Evolutionary conservation across 1,139 yeast genomes (phyloP).

Genomic region (Pichia sp.): DNA sequence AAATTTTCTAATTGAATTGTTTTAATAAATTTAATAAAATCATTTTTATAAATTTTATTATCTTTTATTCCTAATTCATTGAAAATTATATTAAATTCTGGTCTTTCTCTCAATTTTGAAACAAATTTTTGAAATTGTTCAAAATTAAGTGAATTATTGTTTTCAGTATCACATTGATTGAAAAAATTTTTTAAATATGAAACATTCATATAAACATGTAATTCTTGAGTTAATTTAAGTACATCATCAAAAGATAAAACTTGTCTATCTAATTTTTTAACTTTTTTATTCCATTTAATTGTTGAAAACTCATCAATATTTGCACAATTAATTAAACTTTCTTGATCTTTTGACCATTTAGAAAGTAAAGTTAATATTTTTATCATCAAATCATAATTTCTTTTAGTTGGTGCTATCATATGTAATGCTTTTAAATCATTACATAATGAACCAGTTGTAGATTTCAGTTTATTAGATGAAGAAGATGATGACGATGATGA

Average conservation of each 20-base stretch:
- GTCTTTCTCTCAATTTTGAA: slow-evolving; percentile 42
- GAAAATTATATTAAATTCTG: slow-evolving; percentile 43
- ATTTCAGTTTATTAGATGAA: background rate
- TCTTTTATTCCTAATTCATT: slow-evolving; percentile 13
- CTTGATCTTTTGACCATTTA: slow-evolving; percentile 12
- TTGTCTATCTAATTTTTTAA: slow-evolving; percentile 26
- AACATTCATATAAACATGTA: slow-evolving; percentile 55
- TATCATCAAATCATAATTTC: slow-evolving; percentile 53
- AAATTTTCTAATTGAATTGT: slow-evolving; percentile 47
- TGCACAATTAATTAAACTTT: slow-evolving; percentile 28
- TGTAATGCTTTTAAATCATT: slow-evolving; percentile 47
- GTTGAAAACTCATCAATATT: slow-evolving; percentile 46
- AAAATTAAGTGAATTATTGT: slow-evolving; percentile 49
- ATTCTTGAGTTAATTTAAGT: slow-evolving; percentile 52
- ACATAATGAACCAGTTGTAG: slow-evolving; percentile 1
- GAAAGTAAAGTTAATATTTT: slow-evolving; percentile 12
- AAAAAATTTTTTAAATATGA: slow-evolving; percentile 29
- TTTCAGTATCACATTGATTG: slow-evolving; percentile 24
- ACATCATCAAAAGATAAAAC: slow-evolving; percentile 62
- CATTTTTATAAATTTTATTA: slow-evolving; percentile 29
- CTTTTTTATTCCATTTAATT: slow-evolving; percentile 50
- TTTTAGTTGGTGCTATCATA: slow-evolving; percentile 60
- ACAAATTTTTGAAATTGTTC: slow-evolving; percentile 72
- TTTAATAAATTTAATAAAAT: slow-evolving; percentile 43
- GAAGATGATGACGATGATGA: background rate